Evolutionary conservation across 2,329 filamentous ascomycete species (phyloP).

Genomic region (Pestalotiopsis sp.): DNA sequence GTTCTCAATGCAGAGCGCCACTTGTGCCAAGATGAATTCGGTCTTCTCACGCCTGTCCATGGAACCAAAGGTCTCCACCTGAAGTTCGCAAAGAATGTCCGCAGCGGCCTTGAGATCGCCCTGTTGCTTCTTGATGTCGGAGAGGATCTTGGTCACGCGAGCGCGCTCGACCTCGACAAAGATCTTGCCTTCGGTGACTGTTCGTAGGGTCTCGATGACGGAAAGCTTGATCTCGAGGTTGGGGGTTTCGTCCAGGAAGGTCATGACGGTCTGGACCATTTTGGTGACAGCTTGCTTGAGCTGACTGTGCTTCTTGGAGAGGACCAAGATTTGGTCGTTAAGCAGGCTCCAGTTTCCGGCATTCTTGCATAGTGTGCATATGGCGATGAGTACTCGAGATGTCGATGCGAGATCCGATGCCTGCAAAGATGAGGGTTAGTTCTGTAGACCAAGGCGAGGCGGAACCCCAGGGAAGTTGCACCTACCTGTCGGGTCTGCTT

Average conservation of each 20-base stretch:
- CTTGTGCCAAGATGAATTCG: slow-evolving; percentile 96
- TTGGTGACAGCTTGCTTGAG: slow-evolving; percentile 98
- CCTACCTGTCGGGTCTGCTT: slow-evolving; percentile 94
- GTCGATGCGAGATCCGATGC: slow-evolving; percentile 95
- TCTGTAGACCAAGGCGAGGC: slow-evolving; percentile 12
- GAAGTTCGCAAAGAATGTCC: slow-evolving; percentile 93
- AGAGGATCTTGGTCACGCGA: slow-evolving; percentile 91
- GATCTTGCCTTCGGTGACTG: slow-evolving; percentile 99
- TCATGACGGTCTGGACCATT: slow-evolving; percentile 98
- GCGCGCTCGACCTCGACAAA: slow-evolving; percentile 99
- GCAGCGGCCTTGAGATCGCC: slow-evolving; percentile 88
- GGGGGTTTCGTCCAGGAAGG: slow-evolving; percentile 84
- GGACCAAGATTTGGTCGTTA: slow-evolving; percentile 92
- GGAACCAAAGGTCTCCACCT: slow-evolving; percentile 98
- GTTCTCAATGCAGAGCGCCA: slow-evolving; percentile 90
- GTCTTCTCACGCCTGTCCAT: slow-evolving; percentile 98
- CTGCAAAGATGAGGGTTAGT: slow-evolving; percentile 46
- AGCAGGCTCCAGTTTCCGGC: slow-evolving; percentile 90
- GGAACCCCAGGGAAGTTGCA: slow-evolving; percentile 15
- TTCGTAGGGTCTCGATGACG: slow-evolving; percentile 92
- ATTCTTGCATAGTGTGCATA: slow-evolving; percentile 94
- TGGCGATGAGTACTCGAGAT: slow-evolving; percentile 81
- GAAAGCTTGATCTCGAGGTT: slow-evolving; percentile 86
- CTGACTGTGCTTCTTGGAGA: slow-evolving; percentile 99
- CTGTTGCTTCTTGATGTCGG: slow-evolving; percentile 95